phyloP scores from a whole-genome alignment of 1,284 basidiomycete genomes.

The Ustilago shanxiensis region DNA sequence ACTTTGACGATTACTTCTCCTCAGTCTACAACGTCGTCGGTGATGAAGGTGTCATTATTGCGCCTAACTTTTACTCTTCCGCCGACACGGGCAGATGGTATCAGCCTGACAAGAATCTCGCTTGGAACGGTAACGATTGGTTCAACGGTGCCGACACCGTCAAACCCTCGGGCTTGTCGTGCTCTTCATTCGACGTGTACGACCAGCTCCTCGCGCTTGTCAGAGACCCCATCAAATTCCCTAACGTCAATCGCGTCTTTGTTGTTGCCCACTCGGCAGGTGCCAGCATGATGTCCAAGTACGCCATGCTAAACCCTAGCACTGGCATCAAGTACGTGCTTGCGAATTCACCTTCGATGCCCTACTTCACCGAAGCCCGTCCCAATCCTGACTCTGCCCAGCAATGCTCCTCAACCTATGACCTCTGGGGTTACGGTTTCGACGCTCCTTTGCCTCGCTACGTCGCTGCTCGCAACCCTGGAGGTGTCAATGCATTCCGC shows the following conservation, averaged over 20 bases:
- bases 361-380: constrained; percentile 54
- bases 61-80: constrained; percentile 43
- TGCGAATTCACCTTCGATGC: constrained; percentile 53
- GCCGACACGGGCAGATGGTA: constrained; percentile 30
- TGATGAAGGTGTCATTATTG: constrained; percentile 39
- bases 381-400: constrained; percentile 15
- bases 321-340: constrained; percentile 33
- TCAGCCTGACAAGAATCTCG: constrained; percentile 25
- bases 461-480: constrained; percentile 20
- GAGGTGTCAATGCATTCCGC: constrained; percentile 10
- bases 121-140: constrained; percentile 39
- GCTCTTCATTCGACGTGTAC: constrained; percentile 55
- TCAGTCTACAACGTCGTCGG: constrained; percentile 39
- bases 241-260: constrained; percentile 37
- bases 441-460: constrained; percentile 26
- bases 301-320: constrained; percentile 37
- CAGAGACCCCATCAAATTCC: constrained; percentile 39
- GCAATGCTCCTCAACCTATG: constrained; percentile 18
- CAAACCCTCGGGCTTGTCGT: constrained; percentile 15
- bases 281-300: constrained; percentile 46
- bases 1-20: constrained; percentile 52
- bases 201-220: constrained; percentile 42
- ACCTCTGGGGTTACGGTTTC: constrained; percentile 49
- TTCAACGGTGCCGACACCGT: constrained; percentile 35
- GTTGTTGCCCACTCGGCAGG: constrained; percentile 53